These are phyloP conservation scores for Aspergillus quadricinctus DNA, from an alignment of 2,329 filamentous ascomycete genomes.

Conservation along the genomic window DNA sequence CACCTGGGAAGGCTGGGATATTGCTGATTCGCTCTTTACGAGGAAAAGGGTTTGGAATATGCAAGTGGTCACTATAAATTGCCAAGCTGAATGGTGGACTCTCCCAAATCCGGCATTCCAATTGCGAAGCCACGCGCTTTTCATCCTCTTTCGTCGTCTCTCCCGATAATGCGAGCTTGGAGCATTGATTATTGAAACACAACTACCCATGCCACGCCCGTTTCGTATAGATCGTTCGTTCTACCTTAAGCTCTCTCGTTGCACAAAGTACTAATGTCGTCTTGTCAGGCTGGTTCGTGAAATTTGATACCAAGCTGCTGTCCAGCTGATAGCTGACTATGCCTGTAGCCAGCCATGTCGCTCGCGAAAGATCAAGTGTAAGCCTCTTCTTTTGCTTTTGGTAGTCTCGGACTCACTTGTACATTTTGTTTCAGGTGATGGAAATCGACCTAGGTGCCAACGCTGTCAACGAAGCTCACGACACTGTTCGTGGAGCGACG, in stretches of 20 bases:
- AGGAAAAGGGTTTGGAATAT: no score
- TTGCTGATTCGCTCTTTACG: no score
- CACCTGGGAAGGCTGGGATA: no score
- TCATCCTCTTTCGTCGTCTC: no score
- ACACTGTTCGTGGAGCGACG: constrained; percentile 2
- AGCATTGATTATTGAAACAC: neutral
- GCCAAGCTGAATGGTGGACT: no score
- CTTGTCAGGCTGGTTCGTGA: neutral
- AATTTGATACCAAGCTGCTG: neutral
- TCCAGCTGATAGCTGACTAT: neutral
- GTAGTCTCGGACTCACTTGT: neutral
- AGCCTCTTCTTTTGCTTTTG: neutral
- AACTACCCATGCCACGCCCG: neutral
- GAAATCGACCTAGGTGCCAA: neutral
- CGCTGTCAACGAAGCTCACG: constrained; percentile 1
- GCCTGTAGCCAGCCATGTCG: constrained; percentile 2
- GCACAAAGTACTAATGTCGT: neutral
- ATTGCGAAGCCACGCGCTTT: neutral
- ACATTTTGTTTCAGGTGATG: constrained; percentile 1
- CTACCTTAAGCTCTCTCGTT: neutral
- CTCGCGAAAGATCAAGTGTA: constrained; percentile 7
- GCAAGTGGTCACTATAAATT: no score
- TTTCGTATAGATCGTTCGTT: neutral
- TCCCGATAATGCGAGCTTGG: neutral
- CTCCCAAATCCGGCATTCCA: neutral